Conservation (phyloP, 305 asterid species). For the Fraxinus greggii region DNA sequence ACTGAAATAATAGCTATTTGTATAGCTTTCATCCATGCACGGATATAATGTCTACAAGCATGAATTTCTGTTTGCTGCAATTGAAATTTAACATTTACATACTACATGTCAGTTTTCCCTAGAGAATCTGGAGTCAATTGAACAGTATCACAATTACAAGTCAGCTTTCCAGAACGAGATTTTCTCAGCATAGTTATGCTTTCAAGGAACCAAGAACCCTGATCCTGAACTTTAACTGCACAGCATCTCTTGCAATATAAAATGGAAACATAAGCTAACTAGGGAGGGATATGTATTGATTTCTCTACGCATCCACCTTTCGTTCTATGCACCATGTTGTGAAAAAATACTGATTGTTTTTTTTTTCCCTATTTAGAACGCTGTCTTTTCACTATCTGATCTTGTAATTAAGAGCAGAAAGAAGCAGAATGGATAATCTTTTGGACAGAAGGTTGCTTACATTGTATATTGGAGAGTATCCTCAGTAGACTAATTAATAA, state of each 20-base stretch:
- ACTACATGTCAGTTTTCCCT: neutral
- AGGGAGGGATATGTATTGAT: neutral
- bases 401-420: slow-evolving; percentile 1
- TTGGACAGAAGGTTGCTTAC: slow-evolving; percentile 47
- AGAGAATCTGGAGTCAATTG: neutral
- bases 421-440: neutral
- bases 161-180: neutral
- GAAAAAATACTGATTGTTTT: neutral
- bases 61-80: neutral
- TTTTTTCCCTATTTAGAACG: neutral
- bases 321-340: neutral
- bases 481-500: slow-evolving; percentile 73
- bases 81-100: neutral
- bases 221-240: slow-evolving; percentile 2
- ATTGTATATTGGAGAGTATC: slow-evolving; percentile 77
- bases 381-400: slow-evolving; percentile 10
- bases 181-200: neutral
- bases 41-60: neutral
- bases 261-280: slow-evolving; percentile 11
- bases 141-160: neutral
- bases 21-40: slow-evolving; percentile 1
- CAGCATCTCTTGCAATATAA: neutral
- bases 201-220: slow-evolving; percentile 2
- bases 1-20: neutral
- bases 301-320: neutral